A percentile compares a stretch with the other conserved stretches of the same genome.
Conservation (phyloP, 2,329 filamentous ascomycete genomes). For the Coniochaeta hoffmannii region DNA sequence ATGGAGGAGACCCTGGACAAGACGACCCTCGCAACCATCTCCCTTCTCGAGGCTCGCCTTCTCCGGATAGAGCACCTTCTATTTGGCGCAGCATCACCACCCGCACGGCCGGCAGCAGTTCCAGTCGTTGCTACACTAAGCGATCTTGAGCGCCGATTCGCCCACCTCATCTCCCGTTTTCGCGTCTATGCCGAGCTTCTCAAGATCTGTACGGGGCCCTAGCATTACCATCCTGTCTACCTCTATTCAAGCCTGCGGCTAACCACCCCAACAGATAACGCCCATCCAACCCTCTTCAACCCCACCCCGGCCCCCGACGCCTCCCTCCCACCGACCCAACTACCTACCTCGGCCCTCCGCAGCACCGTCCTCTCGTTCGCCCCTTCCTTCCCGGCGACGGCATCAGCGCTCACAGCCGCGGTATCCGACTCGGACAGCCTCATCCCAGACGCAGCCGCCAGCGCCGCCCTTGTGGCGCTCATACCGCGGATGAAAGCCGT, state of each 20-base stretch:
- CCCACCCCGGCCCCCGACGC: slow-evolving; percentile 32
- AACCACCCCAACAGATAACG: slow-evolving; percentile 33
- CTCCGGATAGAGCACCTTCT: slow-evolving; percentile 52
- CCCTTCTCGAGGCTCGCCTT: slow-evolving; percentile 51
- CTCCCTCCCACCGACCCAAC: slow-evolving; percentile 41
- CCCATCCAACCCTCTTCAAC: slow-evolving; percentile 49
- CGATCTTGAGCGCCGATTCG: slow-evolving; percentile 47
- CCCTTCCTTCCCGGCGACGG: slow-evolving; percentile 45
- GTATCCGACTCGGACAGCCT: slow-evolving; percentile 45
- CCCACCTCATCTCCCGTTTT: slow-evolving; percentile 38
- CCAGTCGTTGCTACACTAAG: slow-evolving; percentile 37
- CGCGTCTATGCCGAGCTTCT: slow-evolving; percentile 53
- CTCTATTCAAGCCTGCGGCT: background rate
- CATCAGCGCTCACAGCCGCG: slow-evolving; percentile 50
- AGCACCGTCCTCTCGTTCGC: slow-evolving; percentile 50
- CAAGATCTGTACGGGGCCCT: slow-evolving; percentile 44
- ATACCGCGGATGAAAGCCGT: slow-evolving; percentile 55
- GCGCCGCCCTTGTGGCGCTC: slow-evolving; percentile 49
- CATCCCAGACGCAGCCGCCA: slow-evolving; percentile 46
- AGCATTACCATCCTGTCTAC: background rate
- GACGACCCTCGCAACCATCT: slow-evolving; percentile 47
- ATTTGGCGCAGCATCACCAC: slow-evolving; percentile 34
- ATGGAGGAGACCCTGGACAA: slow-evolving; percentile 35
- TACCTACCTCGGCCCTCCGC: slow-evolving; percentile 42
- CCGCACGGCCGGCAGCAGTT: slow-evolving; percentile 24